Base-by-base conservation (phyloP, 1,284 basidiomycete genomes). In the Pseudozyma sp. region DNA sequence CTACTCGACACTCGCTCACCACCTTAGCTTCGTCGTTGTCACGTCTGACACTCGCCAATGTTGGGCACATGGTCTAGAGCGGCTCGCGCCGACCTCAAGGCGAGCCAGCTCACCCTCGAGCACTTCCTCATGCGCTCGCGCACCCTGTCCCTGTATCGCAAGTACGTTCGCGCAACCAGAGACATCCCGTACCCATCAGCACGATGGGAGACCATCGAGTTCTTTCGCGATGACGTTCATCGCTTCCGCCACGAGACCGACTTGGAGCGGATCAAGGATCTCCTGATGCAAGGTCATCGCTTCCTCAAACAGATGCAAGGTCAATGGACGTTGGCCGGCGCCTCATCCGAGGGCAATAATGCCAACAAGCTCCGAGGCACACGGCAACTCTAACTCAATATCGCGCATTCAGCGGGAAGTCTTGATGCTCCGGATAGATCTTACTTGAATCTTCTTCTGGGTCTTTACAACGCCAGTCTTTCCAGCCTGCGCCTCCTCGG, bases 171-270 rank as follows among this genome's bases (percentile, higher is more conserved):
- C 5, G 78, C 78, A 1, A 72, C 79, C 3, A 45, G 79, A 34
- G 70, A 75, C 57, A 81, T 81, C 14, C 73, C 78, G 2, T 78
- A 81, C 29, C 79, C 79, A 6, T 14, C 55, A 1, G 79, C 79
- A 7, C 65, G 79, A 11, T 66, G 78, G 55, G 79, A 81, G 53
- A 80, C 79, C 5, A 73, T 81, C 17, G 60, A 77, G 10, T 81
- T 71, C 55, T 75, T 75, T 48, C 63, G 72, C 2, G 55, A 68
- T 16, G 74, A 76, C 44, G 59, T 76, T 3, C 61, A 73, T n/a
- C 54, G 62, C 30, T 66, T 60, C 42, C 68, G 57, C 1, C 48
- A 73, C 39, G 70, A 66, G 44, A 69, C 59, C 24, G 68, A 76
- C 24, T 54, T 73, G 11, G 70, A 67, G 35, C 50, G 37, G 24